Base-by-base conservation (phyloP, 2,329 filamentous ascomycete species). In the Endoconidiophora laricicola region DNA sequence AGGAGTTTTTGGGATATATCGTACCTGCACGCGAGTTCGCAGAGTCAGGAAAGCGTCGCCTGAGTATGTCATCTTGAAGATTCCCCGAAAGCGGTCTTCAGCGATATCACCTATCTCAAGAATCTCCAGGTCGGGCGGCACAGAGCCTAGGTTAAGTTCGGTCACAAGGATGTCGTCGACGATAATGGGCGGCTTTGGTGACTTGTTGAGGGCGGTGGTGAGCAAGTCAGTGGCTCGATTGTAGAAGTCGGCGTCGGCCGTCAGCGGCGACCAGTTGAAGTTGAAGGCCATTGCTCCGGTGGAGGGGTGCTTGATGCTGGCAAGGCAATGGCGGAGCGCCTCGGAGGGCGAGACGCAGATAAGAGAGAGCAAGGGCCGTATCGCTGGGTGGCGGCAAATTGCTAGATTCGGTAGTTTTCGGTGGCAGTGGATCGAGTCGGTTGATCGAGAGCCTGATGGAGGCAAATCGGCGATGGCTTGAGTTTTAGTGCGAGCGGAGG, bases 191-290 rank as follows among this genome's bases (percentile, higher is more conserved):
- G 91, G 91, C 62, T 96, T 96, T 38, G 90, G 88, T 49, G 86
- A 91, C 69, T 96, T 96, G 74, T 98, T 98, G 60, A 98, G 74
- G 36, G 91, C 91, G 52, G 85, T 82, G 23, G 91, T 98, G 59
- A 98, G 76, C 65, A 96, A 83, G 64, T 96, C 88, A 65, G 88
- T 84, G 47, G 91, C 90, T 59, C 87, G 83, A 63, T 83, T 78
- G 68, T 90, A 90, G 66, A 91, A 91, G 59, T 80, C 78, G 61
- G 86, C 90, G 70, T 96, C 91, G 62, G 90, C 90, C 69, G 93
- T 91, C 57, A 98, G 76, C 62, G 91, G 91, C 76, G 87, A 94
- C 91, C 91, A 98, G 86, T 96, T 96, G 84, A 98, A 98, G 74
- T 96, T 96, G 83, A 98, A 98, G 59, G 91, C 91, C 91, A 98